phyloP scores from a whole-genome alignment of 768 basidiomycete species.

The Lactifluus pinguis region DNA sequence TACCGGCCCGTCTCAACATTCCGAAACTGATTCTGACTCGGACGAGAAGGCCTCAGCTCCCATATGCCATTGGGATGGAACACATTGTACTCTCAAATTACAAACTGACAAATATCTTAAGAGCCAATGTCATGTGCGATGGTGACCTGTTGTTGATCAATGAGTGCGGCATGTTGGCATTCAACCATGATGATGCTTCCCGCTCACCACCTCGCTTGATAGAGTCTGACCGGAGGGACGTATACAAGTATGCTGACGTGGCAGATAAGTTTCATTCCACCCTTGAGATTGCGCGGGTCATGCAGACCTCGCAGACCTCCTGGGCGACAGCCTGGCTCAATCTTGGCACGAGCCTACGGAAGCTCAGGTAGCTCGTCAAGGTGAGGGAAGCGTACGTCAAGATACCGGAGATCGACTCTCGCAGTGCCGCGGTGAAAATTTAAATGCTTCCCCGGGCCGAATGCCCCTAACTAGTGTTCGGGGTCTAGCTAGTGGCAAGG shows the following conservation, averaged over 20 bases:
- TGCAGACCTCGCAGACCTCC: slow-evolving; percentile 73
- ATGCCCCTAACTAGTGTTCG: too few species aligned
- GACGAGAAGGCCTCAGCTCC: too few species aligned
- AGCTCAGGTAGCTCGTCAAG: slow-evolving; percentile 50
- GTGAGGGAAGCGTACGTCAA: slow-evolving; percentile 67
- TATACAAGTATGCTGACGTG: slow-evolving; percentile 59
- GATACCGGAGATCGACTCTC: slow-evolving; percentile 83
- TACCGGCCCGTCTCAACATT: too few species aligned
- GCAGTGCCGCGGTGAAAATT: too few species aligned
- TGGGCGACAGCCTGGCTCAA: slow-evolving; percentile 92
- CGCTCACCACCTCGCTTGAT: background rate
- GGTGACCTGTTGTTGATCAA: slow-evolving; percentile 86
- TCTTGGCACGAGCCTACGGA: slow-evolving; percentile 82
- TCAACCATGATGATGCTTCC: slow-evolving; percentile 68
- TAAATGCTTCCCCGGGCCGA: too few species aligned
- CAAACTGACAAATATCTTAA: slow-evolving; percentile 84
- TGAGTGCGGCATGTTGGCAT: slow-evolving; percentile 89
- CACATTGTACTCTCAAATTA: slow-evolving; percentile 85
- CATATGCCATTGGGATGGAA: slow-evolving; percentile 98
- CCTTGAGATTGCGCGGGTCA: slow-evolving; percentile 71
- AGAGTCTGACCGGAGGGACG: background rate
- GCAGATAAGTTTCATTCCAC: slow-evolving; percentile 63
- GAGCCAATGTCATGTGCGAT: slow-evolving; percentile 72
- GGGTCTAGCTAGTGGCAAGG: too few species aligned
- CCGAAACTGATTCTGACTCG: too few species aligned